phyloP scores from a whole-genome alignment of 805 yeast genomes.

The Suhomyces kilbournensis region DNA sequence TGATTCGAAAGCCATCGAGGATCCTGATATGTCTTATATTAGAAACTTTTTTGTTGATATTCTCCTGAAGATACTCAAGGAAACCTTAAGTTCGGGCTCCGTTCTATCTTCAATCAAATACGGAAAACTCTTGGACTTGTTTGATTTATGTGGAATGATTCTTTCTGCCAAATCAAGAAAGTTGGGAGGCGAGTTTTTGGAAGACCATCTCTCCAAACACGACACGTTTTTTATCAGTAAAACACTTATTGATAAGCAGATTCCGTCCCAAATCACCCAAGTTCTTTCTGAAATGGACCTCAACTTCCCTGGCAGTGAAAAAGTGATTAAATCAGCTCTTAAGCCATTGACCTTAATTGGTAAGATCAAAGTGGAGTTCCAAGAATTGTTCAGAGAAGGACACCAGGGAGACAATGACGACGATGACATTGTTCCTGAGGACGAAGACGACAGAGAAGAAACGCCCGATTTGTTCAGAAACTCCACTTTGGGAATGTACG shows the following conservation, averaged over 20 bases:
- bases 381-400: slow-evolving; percentile 52
- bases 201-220: slow-evolving; percentile 45
- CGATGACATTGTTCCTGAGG: slow-evolving; percentile 29
- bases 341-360: slow-evolving; percentile 59
- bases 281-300: slow-evolving; percentile 67
- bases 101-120: slow-evolving; percentile 45
- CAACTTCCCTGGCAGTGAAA: slow-evolving; percentile 65
- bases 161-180: slow-evolving; percentile 43
- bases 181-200: slow-evolving; percentile 43
- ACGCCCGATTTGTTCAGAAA: slow-evolving; percentile 81
- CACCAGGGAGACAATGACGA: slow-evolving; percentile 52
- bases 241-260: slow-evolving; percentile 64
- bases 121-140: slow-evolving; percentile 51
- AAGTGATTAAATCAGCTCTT: slow-evolving; percentile 56
- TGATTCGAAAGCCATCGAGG: slow-evolving; percentile 30
- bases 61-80: slow-evolving; percentile 59
- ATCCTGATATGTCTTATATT: slow-evolving; percentile 68
- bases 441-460: slow-evolving; percentile 65
- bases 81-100: slow-evolving; percentile 26
- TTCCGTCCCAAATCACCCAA: slow-evolving; percentile 55
- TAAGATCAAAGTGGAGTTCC: slow-evolving; percentile 53
- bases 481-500: slow-evolving; percentile 93
- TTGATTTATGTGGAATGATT: slow-evolving; percentile 47
- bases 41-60: slow-evolving; percentile 73
- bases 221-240: slow-evolving; percentile 67